A percentile compares a stretch with the other conserved stretches of the same genome.
phyloP scores from a whole-genome alignment of 768 basidiomycete genomes.

The Russula sp. region DNA sequence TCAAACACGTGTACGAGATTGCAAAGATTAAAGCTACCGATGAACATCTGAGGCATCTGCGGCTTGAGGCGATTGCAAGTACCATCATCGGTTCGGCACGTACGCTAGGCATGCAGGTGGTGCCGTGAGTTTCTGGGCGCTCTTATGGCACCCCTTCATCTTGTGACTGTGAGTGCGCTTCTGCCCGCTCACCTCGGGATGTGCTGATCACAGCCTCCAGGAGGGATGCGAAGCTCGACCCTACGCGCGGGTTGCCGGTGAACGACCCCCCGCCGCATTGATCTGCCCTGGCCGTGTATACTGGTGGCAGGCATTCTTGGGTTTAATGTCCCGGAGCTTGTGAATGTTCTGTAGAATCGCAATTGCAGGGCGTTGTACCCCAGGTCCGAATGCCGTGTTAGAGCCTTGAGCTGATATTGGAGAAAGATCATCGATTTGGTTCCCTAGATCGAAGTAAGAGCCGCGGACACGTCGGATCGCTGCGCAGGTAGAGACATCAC shows the following conservation, averaged over 20 bases:
- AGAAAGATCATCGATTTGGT: conserved; percentile 22
- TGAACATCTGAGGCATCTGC: conserved; percentile 79
- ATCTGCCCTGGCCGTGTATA: conserved; percentile 15
- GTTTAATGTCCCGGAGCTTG: conserved; percentile 21
- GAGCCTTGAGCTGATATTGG: conserved; percentile 19
- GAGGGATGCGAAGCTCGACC: conserved; percentile 1
- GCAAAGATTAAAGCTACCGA: conserved; percentile 94
- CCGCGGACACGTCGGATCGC: conserved; percentile 18
- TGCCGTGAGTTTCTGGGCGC: conserved; percentile 49
- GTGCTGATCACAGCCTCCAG: conserved; percentile 12
- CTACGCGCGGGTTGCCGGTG: conserved; percentile 16
- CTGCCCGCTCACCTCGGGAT: conserved; percentile 6
- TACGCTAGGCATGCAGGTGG: conserved; percentile 84
- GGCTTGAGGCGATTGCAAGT: conserved; percentile 80
- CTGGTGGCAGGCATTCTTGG: conserved; percentile 18
- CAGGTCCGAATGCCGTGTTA: conserved; percentile 17
- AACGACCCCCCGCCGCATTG: conserved; percentile 7
- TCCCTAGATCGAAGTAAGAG: conserved; percentile 20
- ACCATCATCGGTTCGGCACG: conserved; percentile 84
- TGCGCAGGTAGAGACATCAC: conserved; percentile 13
- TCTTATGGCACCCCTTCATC: conserved; percentile 11
- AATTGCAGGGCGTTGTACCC: conserved; percentile 15
- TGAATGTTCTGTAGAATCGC: conserved; percentile 22
- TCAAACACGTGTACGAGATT: conserved; percentile 99
- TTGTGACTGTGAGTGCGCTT: conserved; percentile 12